Evolutionary conservation across 352 stramenopile species (phyloP).

Genomic region (Phytophthora pisi): DNA sequence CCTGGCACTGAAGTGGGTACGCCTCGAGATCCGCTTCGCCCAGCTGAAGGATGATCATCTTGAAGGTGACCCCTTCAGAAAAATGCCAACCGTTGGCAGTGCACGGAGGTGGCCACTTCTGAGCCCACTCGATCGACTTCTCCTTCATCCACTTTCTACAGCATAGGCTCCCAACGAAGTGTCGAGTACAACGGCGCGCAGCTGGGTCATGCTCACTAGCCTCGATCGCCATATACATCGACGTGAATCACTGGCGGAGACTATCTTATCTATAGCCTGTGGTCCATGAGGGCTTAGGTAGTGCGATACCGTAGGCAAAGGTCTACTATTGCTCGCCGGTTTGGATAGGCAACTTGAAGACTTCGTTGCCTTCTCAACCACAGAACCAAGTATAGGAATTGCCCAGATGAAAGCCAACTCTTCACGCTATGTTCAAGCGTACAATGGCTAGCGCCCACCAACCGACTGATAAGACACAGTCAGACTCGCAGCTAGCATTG

Average conservation of each 20-base stretch:
- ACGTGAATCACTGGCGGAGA: neutral
- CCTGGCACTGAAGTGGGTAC: neutral
- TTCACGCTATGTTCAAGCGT: neutral
- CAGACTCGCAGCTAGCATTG: no score
- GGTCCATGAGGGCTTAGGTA: no score
- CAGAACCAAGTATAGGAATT: neutral
- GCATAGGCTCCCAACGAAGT: neutral
- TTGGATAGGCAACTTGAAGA: neutral
- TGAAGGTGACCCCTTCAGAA: slow-evolving; percentile 11
- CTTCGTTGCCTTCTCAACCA: neutral
- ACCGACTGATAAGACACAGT: neutral
- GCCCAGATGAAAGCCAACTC: neutral
- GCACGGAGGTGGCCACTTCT: neutral
- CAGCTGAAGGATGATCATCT: slow-evolving; percentile 29
- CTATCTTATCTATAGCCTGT: no score
- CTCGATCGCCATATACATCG: neutral
- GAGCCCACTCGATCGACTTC: neutral
- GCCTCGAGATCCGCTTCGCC: slow-evolving; percentile 3
- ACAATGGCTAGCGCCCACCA: neutral
- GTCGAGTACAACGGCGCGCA: neutral
- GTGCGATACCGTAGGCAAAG: neutral
- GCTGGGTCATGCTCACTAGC: neutral
- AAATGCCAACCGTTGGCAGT: neutral
- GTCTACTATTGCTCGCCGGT: neutral
- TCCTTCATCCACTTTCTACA: neutral